Conservation (phyloP, 2,329 filamentous ascomycete genomes). For the Conoideocrella luteorostrata region DNA sequence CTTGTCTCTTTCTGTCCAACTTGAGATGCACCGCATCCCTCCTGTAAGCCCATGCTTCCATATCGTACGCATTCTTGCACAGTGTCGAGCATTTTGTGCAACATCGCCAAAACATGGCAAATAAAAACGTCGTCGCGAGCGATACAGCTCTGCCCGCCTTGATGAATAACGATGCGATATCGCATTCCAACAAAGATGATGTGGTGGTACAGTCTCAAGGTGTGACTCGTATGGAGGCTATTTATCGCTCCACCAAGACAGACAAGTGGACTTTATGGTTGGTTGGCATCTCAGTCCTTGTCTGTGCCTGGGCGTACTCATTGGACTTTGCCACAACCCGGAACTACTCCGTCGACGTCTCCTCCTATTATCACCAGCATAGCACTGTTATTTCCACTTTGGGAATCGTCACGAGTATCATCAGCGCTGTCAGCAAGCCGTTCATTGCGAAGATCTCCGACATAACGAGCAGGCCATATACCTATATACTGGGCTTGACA, state of each 20-base stretch:
- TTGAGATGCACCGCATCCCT: no score
- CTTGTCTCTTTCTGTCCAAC: no score
- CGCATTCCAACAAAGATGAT: slow-evolving; percentile 10
- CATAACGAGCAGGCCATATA: slow-evolving; percentile 56
- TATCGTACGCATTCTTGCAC: no score
- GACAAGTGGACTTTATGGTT: slow-evolving; percentile 20
- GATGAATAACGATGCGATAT: background rate
- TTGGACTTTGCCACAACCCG: slow-evolving; percentile 23
- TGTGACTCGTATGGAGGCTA: slow-evolving; percentile 24
- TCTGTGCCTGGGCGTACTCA: slow-evolving; percentile 25
- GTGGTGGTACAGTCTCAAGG: slow-evolving; percentile 17
- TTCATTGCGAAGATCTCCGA: slow-evolving; percentile 56
- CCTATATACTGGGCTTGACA: slow-evolving; percentile 47
- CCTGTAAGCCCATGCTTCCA: no score
- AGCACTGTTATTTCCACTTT: slow-evolving; percentile 21
- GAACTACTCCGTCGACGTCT: slow-evolving; percentile 23
- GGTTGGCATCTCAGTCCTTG: slow-evolving; percentile 21
- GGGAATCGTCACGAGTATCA: slow-evolving; percentile 26
- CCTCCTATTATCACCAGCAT: slow-evolving; percentile 22
- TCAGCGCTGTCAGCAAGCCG: slow-evolving; percentile 50
- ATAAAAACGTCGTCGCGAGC: background rate
- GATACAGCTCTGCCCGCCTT: background rate
- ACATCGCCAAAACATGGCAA: background rate
- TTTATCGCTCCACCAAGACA: slow-evolving; percentile 21
- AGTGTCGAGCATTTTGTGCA: no score